Evolutionary conservation across 805 yeast genomes (phyloP).

Genomic region (Yamadazyma nakazawae): DNA sequence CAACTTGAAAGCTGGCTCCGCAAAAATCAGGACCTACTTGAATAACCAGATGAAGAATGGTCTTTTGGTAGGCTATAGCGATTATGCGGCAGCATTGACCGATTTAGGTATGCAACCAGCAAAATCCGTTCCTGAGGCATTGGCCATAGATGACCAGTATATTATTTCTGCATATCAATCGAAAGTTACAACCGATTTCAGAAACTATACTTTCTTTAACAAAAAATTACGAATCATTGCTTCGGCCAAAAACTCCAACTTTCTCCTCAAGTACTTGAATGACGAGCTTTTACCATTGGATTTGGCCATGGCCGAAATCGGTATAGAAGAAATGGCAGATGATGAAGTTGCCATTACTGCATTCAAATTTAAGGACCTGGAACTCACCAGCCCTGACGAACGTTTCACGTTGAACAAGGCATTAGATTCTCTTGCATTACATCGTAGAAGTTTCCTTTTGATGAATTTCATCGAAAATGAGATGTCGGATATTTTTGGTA

Average conservation of each 20-base stretch:
- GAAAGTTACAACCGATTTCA: slow-evolving; percentile 28
- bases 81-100: slow-evolving; percentile 30
- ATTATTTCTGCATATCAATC: slow-evolving; percentile 34
- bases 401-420: slow-evolving; percentile 49
- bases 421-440: slow-evolving; percentile 56
- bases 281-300: slow-evolving; percentile 32
- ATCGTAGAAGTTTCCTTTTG: slow-evolving; percentile 55
- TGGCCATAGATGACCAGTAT: slow-evolving; percentile 30
- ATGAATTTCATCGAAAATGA: slow-evolving; percentile 51
- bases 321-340: slow-evolving; percentile 43
- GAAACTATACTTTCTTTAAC: slow-evolving; percentile 36
- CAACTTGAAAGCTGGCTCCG: slow-evolving; percentile 13
- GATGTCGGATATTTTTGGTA: slow-evolving; percentile 27
- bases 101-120: slow-evolving; percentile 26
- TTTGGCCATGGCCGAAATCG: slow-evolving; percentile 34
- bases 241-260: slow-evolving; percentile 21
- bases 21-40: slow-evolving; percentile 26
- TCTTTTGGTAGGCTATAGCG: slow-evolving; percentile 31
- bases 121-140: slow-evolving; percentile 1
- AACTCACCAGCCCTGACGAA: slow-evolving; percentile 31
- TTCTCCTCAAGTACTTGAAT: slow-evolving; percentile 21
- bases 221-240: slow-evolving; percentile 26
- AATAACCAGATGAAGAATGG: slow-evolving; percentile 23
- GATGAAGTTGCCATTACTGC: slow-evolving; percentile 74
- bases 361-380: slow-evolving; percentile 60